phyloP scores from a whole-genome alignment of 495 filamentous ascomycete genomes.

The Talaromyces trachyspermus region DNA sequence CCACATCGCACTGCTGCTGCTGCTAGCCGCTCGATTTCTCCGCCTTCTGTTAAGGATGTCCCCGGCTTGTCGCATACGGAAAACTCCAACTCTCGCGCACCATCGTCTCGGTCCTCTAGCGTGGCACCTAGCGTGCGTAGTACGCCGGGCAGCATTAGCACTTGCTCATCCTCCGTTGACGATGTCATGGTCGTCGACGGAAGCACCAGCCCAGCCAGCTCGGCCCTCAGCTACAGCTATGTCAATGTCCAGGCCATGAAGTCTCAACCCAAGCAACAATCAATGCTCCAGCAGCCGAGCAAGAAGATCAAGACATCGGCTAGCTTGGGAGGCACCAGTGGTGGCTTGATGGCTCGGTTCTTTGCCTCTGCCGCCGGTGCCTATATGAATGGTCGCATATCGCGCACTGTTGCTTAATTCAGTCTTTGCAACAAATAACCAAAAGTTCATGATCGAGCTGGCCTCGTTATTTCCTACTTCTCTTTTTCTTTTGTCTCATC shows the following conservation, averaged over 20 bases:
- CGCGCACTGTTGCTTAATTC: slow-evolving; percentile 2
- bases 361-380: slow-evolving; percentile 36
- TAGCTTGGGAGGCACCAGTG: slow-evolving; percentile 21
- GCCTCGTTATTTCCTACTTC: neutral
- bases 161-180: slow-evolving; percentile 31
- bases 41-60: slow-evolving; percentile 41
- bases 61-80: slow-evolving; percentile 40
- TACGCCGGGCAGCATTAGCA: slow-evolving; percentile 36
- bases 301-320: slow-evolving; percentile 35
- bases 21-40: slow-evolving; percentile 41
- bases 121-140: slow-evolving; percentile 33
- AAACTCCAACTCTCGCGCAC: slow-evolving; percentile 34
- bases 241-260: slow-evolving; percentile 27
- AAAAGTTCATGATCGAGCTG: slow-evolving; percentile 1
- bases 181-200: slow-evolving; percentile 30
- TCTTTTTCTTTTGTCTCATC: slow-evolving; percentile 1
- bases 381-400: slow-evolving; percentile 34
- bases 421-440: neutral
- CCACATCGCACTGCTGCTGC: slow-evolving; percentile 24
- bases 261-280: slow-evolving; percentile 14
- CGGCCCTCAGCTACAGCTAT: slow-evolving; percentile 26
- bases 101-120: slow-evolving; percentile 43
- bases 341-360: slow-evolving; percentile 38
- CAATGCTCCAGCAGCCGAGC: slow-evolving; percentile 21
- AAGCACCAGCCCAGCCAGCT: slow-evolving; percentile 24